Evolutionary conservation across 768 basidiomycete species (phyloP).

Genomic region (Mycena belliarum): DNA sequence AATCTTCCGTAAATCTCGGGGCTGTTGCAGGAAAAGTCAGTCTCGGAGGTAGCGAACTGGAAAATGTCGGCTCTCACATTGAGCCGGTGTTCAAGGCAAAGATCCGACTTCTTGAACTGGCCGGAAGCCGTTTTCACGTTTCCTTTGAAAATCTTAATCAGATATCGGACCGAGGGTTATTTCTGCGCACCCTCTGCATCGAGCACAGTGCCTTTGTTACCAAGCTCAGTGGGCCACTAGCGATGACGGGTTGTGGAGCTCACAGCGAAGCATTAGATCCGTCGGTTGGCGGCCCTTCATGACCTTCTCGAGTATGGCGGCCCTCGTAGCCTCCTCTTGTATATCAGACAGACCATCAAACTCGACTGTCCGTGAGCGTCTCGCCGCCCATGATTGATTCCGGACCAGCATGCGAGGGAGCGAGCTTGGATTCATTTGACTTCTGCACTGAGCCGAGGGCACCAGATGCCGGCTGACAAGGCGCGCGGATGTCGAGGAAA

Average conservation of each 20-base stretch:
- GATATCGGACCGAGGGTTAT: slow-evolving; percentile 22
- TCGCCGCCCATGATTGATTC: slow-evolving; percentile 38
- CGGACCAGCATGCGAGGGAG: neutral
- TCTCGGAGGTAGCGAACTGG: slow-evolving; percentile 20
- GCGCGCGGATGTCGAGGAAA: slow-evolving; percentile 1
- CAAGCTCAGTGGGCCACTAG: slow-evolving; percentile 14
- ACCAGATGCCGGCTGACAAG: neutral
- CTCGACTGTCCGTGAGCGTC: slow-evolving; percentile 31
- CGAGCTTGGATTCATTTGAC: neutral
- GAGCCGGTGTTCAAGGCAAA: slow-evolving; percentile 83
- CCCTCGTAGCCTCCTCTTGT: slow-evolving; percentile 72
- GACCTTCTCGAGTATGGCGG: slow-evolving; percentile 78
- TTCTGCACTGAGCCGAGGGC: slow-evolving; percentile 5
- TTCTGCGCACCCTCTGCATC: slow-evolving; percentile 70
- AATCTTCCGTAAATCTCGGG: slow-evolving; percentile 95
- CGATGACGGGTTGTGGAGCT: slow-evolving; percentile 35
- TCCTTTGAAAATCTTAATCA: slow-evolving; percentile 45
- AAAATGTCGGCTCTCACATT: slow-evolving; percentile 70
- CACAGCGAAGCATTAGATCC: slow-evolving; percentile 90
- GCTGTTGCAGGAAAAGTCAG: slow-evolving; percentile 29
- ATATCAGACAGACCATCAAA: slow-evolving; percentile 35
- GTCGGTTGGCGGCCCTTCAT: slow-evolving; percentile 87
- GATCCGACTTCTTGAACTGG: slow-evolving; percentile 87
- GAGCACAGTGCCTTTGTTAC: slow-evolving; percentile 72
- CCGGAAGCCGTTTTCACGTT: slow-evolving; percentile 86